Evolutionary conservation across 1,284 basidiomycete species (phyloP).

Genomic region (Pascua guehoae): DNA sequence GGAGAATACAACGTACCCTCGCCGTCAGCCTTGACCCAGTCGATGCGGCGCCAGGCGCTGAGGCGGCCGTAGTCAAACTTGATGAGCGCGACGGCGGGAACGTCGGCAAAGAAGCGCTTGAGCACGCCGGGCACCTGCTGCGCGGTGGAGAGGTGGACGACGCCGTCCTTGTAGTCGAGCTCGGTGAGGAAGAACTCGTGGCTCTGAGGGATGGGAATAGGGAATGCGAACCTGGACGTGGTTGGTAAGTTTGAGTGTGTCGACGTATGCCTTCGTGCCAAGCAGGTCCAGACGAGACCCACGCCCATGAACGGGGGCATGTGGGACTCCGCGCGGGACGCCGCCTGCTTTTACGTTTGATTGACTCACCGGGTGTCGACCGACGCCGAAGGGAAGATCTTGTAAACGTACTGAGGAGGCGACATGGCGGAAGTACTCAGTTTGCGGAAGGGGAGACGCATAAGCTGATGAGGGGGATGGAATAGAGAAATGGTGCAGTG

Average conservation of each 20-base stretch:
- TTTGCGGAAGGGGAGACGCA: too few species aligned
- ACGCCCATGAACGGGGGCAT: too few species aligned
- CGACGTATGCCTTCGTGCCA: neutral
- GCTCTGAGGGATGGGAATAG: constrained; percentile 33
- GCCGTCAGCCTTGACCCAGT: constrained; percentile 34
- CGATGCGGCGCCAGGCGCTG: constrained; percentile 34
- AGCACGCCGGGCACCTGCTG: constrained; percentile 58
- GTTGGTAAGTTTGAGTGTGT: neutral
- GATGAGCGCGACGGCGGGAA: constrained; percentile 53
- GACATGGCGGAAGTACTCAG: constrained; percentile 19
- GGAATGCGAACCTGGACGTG: constrained; percentile 32
- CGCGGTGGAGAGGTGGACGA: constrained; percentile 62
- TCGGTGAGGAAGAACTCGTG: constrained; percentile 37
- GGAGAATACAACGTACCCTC: constrained; percentile 27
- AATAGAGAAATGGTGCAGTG: too few species aligned
- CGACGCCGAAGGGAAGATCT: constrained; percentile 42
- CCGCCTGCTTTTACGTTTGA: too few species aligned
- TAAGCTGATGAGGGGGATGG: too few species aligned
- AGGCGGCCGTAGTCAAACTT: constrained; percentile 48
- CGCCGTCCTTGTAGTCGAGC: constrained; percentile 51
- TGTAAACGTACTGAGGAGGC: constrained; percentile 43
- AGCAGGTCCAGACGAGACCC: neutral
- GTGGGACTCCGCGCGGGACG: too few species aligned
- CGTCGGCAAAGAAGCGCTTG: constrained; percentile 56
- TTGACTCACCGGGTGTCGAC: constrained; percentile 38